Evolutionary conservation across 2,329 filamentous ascomycete species (phyloP), one percentile per base, ranked within the genome.

Genomic region (Leptographium flavum): DNA sequence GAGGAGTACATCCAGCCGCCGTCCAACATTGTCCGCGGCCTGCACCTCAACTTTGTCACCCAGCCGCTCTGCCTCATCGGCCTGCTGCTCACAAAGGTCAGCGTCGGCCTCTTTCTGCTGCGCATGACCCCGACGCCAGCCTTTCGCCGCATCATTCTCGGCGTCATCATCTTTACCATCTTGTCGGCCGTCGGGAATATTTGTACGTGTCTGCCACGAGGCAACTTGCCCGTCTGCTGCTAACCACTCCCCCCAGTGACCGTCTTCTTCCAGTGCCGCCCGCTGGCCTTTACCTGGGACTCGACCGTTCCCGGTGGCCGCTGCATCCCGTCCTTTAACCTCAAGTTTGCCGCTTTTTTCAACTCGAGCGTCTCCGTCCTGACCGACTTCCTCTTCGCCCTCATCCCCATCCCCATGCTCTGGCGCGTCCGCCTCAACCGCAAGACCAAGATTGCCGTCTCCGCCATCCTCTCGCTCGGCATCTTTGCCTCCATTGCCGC

Each of bases 11-110:
- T 60, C 41, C 17, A 52, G 5, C 56, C 55, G 5, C 19, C 47
- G 1, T 43, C 45, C 13, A 56, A 58, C 23, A 41, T 56, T 23
- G 28, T 35, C 21, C 52, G 43, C 3, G 57, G 55, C 1, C 46
- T 60, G 5, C 52, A 55, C 37, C 50, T 58, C 37, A 60, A 60
- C 55, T 60, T 59, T 22, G 53, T 56, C 37, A 59, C 56, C 0
- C 57, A 60, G 44, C 57, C 58, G 3, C 32, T 58, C 21, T 59
- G 52, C 15, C 47, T 60, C 4, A 47, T 57, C n/a, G 52, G 45
- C 17, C 45, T 60, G 6, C 54, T 51, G 32, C 31, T 59, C 14
- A 53, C 55, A 11, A 59, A 60, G 42, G 48, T 59, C 42, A 56
- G 55, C 49, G 56, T 59, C 21, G 57, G 58, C 11, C 23, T 58